phyloP scores from a whole-genome alignment of 2,329 filamentous ascomycete genomes.

The Neonectria punicea region DNA sequence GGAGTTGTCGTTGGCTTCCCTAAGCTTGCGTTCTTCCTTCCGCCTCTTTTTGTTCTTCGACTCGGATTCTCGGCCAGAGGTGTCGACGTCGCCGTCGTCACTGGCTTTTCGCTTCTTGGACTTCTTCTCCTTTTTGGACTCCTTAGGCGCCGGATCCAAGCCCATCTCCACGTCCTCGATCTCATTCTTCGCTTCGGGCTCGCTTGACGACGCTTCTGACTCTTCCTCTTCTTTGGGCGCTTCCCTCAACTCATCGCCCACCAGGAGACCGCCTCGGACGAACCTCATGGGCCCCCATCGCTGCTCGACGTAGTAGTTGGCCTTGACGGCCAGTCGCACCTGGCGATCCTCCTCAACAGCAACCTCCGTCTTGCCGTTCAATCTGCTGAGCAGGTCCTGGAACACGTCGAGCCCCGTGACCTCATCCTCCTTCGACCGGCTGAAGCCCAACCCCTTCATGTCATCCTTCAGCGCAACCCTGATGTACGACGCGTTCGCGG shows the following conservation, averaged over 20 bases:
- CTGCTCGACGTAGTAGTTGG: conserved; percentile 77
- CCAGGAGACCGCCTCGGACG: conserved; percentile 81
- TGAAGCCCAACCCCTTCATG: conserved; percentile 88
- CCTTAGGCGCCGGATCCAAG: conserved; percentile 36
- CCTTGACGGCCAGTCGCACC: conserved; percentile 74
- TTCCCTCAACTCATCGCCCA: conserved; percentile 66
- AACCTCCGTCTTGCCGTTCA: conserved; percentile 89
- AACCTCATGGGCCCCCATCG: conserved; percentile 87
- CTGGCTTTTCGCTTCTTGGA: conserved; percentile 62
- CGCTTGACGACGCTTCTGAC: conserved; percentile 17
- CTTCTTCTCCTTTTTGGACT: conserved; percentile 56
- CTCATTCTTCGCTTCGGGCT: conserved; percentile 19
- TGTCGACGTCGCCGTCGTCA: conserved; percentile 47
- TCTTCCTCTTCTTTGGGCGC: conserved; percentile 39
- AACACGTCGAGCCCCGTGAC: conserved; percentile 89
- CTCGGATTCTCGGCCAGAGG: conserved; percentile 44
- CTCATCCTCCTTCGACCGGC: conserved; percentile 77
- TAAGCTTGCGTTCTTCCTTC: conserved; percentile 51
- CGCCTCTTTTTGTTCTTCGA: conserved; percentile 51
- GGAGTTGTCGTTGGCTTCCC: conserved; percentile 38
- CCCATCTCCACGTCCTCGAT: conserved; percentile 39
- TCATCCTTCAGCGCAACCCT: conserved; percentile 89
- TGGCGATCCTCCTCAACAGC: conserved; percentile 76
- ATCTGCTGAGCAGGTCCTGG: conserved; percentile 83
- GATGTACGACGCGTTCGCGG: conserved; percentile 86